Conservation (phyloP, 2,329 filamentous ascomycete species). For the Claviceps africana region DNA sequence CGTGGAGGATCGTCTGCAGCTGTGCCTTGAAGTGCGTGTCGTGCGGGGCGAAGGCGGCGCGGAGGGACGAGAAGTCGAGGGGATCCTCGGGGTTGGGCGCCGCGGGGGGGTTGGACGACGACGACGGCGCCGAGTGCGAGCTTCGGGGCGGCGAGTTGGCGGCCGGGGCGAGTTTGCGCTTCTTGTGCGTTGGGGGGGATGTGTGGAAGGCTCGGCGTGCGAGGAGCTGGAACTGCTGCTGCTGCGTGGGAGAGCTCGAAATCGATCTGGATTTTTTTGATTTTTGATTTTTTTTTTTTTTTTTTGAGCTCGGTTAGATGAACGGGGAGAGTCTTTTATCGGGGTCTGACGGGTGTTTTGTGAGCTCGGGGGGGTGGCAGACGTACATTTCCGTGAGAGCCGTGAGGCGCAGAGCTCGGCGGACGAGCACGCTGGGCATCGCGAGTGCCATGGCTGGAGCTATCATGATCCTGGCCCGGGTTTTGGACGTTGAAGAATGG, state of each 20-base stretch:
- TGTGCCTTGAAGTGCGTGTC: conserved; percentile 30
- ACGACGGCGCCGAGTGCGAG: conserved; percentile 9
- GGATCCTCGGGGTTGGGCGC: conserved; percentile 27
- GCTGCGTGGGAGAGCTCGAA: neutral
- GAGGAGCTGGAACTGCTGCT: neutral
- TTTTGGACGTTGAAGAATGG: neutral
- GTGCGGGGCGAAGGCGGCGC: conserved; percentile 26
- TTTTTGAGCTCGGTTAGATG: too few relatives aligned
- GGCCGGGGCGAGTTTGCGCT: conserved; percentile 22
- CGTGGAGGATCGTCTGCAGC: conserved; percentile 26
- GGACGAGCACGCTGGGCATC: neutral
- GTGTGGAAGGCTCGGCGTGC: conserved; percentile 14
- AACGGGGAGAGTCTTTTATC: neutral
- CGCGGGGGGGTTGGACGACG: conserved; percentile 5
- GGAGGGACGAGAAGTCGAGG: conserved; percentile 34
- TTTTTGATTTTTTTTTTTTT: neutral
- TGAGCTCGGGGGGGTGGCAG: neutral
- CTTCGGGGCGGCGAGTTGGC: conserved; percentile 15
- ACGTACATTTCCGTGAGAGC: conserved; percentile 12
- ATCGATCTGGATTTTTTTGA: neutral
- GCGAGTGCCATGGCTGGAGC: conserved; percentile 1
- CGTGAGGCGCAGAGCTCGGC: neutral
- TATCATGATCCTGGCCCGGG: neutral
- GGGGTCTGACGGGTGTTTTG: too few relatives aligned
- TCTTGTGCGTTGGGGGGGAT: conserved; percentile 20